Conservation (phyloP, 2,329 filamentous ascomycete genomes). For the Penicillium brasilianum region DNA sequence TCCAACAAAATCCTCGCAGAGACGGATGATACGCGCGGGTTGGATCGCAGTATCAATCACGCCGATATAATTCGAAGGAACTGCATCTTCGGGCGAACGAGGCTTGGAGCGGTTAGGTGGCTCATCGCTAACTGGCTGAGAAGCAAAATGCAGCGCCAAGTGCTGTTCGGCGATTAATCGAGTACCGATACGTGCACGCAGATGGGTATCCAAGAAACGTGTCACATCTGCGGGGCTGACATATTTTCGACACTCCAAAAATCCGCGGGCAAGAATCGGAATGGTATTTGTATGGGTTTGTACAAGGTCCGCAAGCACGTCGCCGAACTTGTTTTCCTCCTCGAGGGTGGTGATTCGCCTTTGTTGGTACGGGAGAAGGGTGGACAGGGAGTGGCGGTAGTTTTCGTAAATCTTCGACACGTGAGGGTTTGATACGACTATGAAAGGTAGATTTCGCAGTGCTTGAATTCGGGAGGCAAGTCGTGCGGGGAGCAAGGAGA, state of each 20-base stretch:
- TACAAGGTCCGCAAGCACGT: slow-evolving; percentile 93
- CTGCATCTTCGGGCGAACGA: slow-evolving; percentile 28
- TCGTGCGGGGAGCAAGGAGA: slow-evolving; percentile 87
- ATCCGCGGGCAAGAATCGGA: slow-evolving; percentile 85
- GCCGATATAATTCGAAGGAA: slow-evolving; percentile 74
- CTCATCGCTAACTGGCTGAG: slow-evolving; percentile 71
- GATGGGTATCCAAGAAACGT: slow-evolving; percentile 87
- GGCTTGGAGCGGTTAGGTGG: slow-evolving; percentile 35
- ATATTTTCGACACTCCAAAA: slow-evolving; percentile 91
- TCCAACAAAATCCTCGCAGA: slow-evolving; percentile 86
- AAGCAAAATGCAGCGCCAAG: slow-evolving; percentile 81
- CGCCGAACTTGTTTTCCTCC: slow-evolving; percentile 89
- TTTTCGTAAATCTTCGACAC: slow-evolving; percentile 95
- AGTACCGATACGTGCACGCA: slow-evolving; percentile 92
- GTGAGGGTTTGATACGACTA: slow-evolving; percentile 97
- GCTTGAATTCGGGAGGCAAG: slow-evolving; percentile 93
- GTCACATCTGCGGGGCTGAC: slow-evolving; percentile 84
- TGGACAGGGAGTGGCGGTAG: slow-evolving; percentile 91
- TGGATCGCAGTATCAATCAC: slow-evolving; percentile 91
- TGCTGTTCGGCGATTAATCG: slow-evolving; percentile 95
- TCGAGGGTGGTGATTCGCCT: slow-evolving; percentile 75
- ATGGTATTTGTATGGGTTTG: slow-evolving; percentile 95
- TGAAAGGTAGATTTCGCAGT: slow-evolving; percentile 90
- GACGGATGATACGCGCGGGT: slow-evolving; percentile 79
- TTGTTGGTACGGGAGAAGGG: slow-evolving; percentile 82